Evolutionary conservation across 2,329 filamentous ascomycete genomes (phyloP).

Genomic region (Penicillium sp.): DNA sequence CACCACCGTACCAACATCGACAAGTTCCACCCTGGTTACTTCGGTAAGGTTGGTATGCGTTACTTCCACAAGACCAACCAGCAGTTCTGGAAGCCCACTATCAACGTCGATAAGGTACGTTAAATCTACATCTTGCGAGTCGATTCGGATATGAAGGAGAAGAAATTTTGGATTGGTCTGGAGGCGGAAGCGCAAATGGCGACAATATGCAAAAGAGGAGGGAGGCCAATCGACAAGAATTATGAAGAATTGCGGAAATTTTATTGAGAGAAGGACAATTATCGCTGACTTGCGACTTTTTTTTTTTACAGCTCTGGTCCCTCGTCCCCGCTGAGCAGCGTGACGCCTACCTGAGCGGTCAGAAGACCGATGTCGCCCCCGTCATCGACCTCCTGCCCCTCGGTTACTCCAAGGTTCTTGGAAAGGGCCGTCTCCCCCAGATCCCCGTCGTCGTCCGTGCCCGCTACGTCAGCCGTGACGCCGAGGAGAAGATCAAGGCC

Average conservation of each 20-base stretch:
- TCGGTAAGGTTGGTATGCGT: constrained; percentile 93
- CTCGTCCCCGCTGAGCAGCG: constrained; percentile 91
- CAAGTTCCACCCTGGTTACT: constrained; percentile 98
- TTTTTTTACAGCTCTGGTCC: constrained; percentile 73
- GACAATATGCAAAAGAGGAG: background rate
- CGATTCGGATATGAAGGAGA: constrained; percentile 7
- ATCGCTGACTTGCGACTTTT: constrained; percentile 17
- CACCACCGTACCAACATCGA: constrained; percentile 93
- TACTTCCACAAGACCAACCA: constrained; percentile 96
- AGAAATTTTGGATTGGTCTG: constrained; percentile 7
- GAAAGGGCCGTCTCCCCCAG: constrained; percentile 93
- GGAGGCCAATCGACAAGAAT: background rate
- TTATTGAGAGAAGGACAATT: constrained; percentile 3
- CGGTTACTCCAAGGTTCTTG: constrained; percentile 98
- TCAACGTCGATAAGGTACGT: constrained; percentile 97
- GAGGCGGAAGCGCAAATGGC: background rate
- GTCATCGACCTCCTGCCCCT: constrained; percentile 96
- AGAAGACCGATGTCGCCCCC: constrained; percentile 88
- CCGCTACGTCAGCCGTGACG: constrained; percentile 91
- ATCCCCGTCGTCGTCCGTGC: constrained; percentile 93
- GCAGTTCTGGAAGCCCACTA: constrained; percentile 96
- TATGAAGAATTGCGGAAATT: background rate
- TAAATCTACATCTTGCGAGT: constrained; percentile 15
- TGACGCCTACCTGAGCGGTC: constrained; percentile 78
- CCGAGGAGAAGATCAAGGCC: constrained; percentile 98